Evolutionary conservation across 768 basidiomycete species (phyloP).

Genomic region (Lentinula boryana): DNA sequence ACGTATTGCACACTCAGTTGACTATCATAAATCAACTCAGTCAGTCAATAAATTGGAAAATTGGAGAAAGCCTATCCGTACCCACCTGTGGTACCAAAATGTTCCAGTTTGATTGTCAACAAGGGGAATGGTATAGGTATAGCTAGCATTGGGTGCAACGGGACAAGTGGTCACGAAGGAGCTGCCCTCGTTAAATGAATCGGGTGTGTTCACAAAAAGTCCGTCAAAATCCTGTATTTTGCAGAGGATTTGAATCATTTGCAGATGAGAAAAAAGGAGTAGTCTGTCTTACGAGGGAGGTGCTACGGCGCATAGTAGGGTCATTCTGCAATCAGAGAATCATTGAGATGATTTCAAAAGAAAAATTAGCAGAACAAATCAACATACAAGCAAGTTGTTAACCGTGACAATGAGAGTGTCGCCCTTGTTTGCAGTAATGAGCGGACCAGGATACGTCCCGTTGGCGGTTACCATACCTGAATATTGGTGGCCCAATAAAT

Average conservation of each 20-base stretch:
- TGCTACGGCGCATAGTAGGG: conserved; percentile 22
- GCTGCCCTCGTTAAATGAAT: conserved; percentile 26
- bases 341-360: neutral
- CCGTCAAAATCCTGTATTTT: conserved; percentile 19
- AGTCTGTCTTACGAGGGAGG: conserved; percentile 10
- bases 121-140: conserved; percentile 28
- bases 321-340: conserved; percentile 16
- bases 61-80: conserved; percentile 1
- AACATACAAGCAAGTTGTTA: conserved; percentile 29
- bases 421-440: conserved; percentile 38
- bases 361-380: neutral
- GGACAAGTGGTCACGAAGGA: conserved; percentile 40
- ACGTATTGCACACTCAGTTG: conserved; percentile 22
- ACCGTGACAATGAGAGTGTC: conserved; percentile 37
- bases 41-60: conserved; percentile 5
- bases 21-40: neutral
- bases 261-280: neutral
- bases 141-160: conserved; percentile 26
- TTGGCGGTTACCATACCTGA: conserved; percentile 17
- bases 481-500: neutral
- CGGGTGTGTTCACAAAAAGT: conserved; percentile 17
- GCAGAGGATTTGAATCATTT: neutral
- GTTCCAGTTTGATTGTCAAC: conserved; percentile 33
- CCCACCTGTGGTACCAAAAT: conserved; percentile 30
- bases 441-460: conserved; percentile 36